A percentile compares a stretch with the other conserved stretches of the same genome.
These are phyloP conservation scores for Tilletia horrida DNA, from an alignment of 1,284 basidiomycete genomes.

Conservation along the genomic window DNA sequence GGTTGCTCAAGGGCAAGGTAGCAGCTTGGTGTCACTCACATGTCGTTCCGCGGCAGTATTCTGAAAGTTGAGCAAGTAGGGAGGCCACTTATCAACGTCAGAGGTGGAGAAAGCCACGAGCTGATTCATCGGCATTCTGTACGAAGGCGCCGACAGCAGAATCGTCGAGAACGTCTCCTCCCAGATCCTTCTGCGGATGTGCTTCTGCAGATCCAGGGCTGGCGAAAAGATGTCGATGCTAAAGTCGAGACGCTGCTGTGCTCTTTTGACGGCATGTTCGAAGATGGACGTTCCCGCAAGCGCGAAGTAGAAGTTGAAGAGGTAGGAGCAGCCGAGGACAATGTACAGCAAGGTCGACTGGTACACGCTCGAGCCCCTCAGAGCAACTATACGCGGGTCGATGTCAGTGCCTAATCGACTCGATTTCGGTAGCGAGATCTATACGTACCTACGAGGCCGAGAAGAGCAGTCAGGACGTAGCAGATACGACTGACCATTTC, in stretches of 20 bases:
- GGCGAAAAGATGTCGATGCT: constrained; percentile 79
- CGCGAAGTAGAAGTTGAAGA: constrained; percentile 46
- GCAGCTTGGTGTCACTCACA: constrained; percentile 33
- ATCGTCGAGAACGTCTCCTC: constrained; percentile 72
- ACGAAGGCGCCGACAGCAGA: constrained; percentile 64
- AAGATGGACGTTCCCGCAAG: constrained; percentile 32
- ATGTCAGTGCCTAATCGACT: neutral
- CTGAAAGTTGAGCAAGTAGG: constrained; percentile 69
- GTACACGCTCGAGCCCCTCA: constrained; percentile 41
- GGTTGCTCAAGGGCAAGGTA: neutral
- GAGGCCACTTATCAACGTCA: constrained; percentile 65
- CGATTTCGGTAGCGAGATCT: neutral
- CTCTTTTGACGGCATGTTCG: constrained; percentile 57
- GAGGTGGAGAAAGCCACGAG: constrained; percentile 65
- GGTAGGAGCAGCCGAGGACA: constrained; percentile 33
- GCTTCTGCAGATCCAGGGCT: constrained; percentile 66
- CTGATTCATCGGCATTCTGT: constrained; percentile 65
- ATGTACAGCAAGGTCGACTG: constrained; percentile 45
- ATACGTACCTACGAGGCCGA: constrained; percentile 60
- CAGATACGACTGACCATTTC: constrained; percentile 71
- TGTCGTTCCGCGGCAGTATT: constrained; percentile 71
- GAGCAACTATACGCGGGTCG: constrained; percentile 33
- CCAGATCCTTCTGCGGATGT: constrained; percentile 73
- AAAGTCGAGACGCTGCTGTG: constrained; percentile 69
- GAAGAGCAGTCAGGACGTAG: constrained; percentile 66